Base-by-base conservation (phyloP, 305 asterid genomes). In the Lippia alba region DNA sequence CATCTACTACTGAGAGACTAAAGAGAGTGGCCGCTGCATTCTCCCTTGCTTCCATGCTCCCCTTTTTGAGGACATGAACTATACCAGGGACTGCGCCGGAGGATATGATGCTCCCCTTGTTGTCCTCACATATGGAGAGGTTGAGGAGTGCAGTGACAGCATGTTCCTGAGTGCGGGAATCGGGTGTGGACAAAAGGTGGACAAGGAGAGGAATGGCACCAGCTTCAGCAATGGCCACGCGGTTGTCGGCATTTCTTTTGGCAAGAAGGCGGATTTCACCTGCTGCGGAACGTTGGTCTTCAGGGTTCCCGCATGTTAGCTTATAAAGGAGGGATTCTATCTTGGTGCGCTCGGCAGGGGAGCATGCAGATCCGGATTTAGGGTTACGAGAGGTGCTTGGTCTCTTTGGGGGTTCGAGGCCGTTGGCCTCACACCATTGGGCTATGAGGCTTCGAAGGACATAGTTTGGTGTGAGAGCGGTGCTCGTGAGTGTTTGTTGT, bases 191-290 rank as follows among this genome's bases (percentile, higher is more conserved):
- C 50, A 94, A 53, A 64, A 91, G 97, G 70, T 76, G 81, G 74
- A 91, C 86, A 4, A 94, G 97, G 14, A 87, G 78, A 10, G 97
- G 97, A 66, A 94, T 88, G 20, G 97, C 97, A 20, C 99, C 99
- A 11, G 97, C 92, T 79, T 91, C 97, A 33, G 97, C 99, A 74
- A 94, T 86, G 2, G 99, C 97, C 17, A 94, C 93, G 34, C 97
- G 97, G 41, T 94, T 90, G 77, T 90, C 96, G 8, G 97, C 90
- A 56, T 91, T 94, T 44, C 97, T 91, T 76, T 94, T 94, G 61
- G 97, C 97, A 24, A 94, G 97, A n/a, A 91, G 90, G 54, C 99
- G 97, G 77, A 94, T 85, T 79, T 94, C 99, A 24, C 96, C 92
- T 0, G 99, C 94, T 44, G 97, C 96, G 0, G 96, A 80, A 24